phyloP scores from a whole-genome alignment of 2,329 filamentous ascomycete species.

The Rutstroemia sp. region DNA sequence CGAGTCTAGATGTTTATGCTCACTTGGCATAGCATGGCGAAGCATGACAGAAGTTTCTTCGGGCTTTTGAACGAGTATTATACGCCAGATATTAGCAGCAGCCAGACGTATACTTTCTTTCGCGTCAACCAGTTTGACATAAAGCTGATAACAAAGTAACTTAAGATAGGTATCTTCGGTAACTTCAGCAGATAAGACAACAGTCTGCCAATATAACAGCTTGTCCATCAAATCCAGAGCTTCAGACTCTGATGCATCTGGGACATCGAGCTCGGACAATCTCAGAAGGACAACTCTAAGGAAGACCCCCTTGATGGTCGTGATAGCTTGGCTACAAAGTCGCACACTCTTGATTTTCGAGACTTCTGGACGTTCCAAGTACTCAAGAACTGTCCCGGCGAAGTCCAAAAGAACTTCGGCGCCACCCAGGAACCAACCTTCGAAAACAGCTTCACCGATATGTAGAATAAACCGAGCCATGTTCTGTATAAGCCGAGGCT shows the following conservation, averaged over 20 bases:
- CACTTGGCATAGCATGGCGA: slow-evolving; percentile 59
- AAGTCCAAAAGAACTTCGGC: slow-evolving; percentile 81
- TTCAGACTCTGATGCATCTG: slow-evolving; percentile 50
- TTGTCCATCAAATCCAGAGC: slow-evolving; percentile 71
- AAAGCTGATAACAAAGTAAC: slow-evolving; percentile 87
- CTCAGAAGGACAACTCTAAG: slow-evolving; percentile 72
- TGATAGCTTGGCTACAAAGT: slow-evolving; percentile 80
- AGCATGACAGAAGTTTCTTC: slow-evolving; percentile 71
- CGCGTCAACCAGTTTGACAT: slow-evolving; percentile 74
- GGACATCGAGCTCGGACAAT: slow-evolving; percentile 74
- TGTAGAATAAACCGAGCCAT: slow-evolving; percentile 74
- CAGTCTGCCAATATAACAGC: slow-evolving; percentile 91
- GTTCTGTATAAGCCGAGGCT: slow-evolving; percentile 81
- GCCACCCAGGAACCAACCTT: slow-evolving; percentile 93
- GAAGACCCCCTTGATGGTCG: slow-evolving; percentile 68
- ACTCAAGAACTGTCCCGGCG: slow-evolving; percentile 75
- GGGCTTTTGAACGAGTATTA: slow-evolving; percentile 88
- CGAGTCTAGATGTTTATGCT: slow-evolving; percentile 63
- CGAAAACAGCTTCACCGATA: slow-evolving; percentile 83
- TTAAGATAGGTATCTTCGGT: slow-evolving; percentile 75
- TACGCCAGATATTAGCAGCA: slow-evolving; percentile 81
- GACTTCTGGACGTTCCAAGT: slow-evolving; percentile 79
- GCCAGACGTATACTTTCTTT: slow-evolving; percentile 61
- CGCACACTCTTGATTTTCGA: slow-evolving; percentile 76
- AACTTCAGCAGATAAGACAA: slow-evolving; percentile 72